Evolutionary conservation across 176 grass and related monocot genomes (phyloP), one percentile per base, ranked within the genome.

Genomic region (Luzula sylvatica): DNA sequence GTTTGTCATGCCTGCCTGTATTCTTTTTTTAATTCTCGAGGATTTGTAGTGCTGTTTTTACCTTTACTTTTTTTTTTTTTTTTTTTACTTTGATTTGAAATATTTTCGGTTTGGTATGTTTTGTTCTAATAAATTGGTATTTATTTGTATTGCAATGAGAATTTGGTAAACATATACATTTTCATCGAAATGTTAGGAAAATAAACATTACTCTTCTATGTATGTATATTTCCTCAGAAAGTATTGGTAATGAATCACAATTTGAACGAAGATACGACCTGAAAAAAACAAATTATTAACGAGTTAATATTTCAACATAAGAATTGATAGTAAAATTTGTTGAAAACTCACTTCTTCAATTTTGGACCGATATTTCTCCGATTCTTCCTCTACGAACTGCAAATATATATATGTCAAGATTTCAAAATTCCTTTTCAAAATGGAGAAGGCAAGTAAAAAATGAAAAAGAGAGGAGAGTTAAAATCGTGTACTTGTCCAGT

Each of bases 351-450:
- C 90, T 75, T 89, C 82, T 71, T 77, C 74, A 5, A 96, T 82
- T 40, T 82, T 62, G 9, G 85, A 28, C 38, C 35, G 70, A 58
- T 77, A 89, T 60, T 79, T 86, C 9, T 61, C 71, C 3, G 67
- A 55, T 24, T 95, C 92, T 32, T 68, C 92, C 3, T 89, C 84
- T 62, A 82, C 60, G 46, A 76, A 96, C 92, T 86, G 63, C 43
- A 65, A 61, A 29, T 39, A 17, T 38, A 26, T 21, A 46, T 27
- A 5, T n/a, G n/a, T 20, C 14, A 11, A 53, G n/a, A 61, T 64
- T 49, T 52, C 46, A 54, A 7, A 12, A 43, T 57, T 12, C 23
- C 48, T 2, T 25, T 12, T 18, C 26, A 15, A 45, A 40, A 25
- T 69, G 15, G 8, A 60, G 23, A 35, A 4, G 9, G 9, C 30